Evolutionary conservation across 345 rosid genomes (phyloP).

Genomic region (Pugionium dolabratum): DNA sequence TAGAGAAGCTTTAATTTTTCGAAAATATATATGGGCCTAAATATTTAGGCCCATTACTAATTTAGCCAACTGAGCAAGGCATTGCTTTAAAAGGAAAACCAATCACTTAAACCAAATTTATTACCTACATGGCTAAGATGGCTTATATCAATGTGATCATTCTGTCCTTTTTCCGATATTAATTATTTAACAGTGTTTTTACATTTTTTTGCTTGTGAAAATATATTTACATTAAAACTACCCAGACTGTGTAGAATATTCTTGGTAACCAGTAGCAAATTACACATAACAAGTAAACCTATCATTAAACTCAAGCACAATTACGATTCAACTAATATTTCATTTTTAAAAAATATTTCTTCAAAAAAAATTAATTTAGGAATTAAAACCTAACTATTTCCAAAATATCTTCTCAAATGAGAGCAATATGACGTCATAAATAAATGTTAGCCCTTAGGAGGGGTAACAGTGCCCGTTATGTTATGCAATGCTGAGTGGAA

Average conservation of each 20-base stretch:
- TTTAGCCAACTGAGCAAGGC: slow-evolving; percentile 19
- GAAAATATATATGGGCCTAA: neutral
- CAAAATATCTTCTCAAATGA: neutral
- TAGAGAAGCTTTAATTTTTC: too few relatives aligned
- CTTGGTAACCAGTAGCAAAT: neutral
- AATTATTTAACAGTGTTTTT: neutral
- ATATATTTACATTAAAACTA: neutral
- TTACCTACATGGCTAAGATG: neutral
- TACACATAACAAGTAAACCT: neutral
- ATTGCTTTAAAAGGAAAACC: slow-evolving; percentile 2
- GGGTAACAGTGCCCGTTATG: slow-evolving; percentile 2
- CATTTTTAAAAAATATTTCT: neutral
- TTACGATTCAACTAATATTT: neutral
- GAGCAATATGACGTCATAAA: neutral
- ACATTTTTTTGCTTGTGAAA: neutral
- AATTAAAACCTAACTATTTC: neutral
- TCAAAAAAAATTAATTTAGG: neutral
- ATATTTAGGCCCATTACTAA: neutral
- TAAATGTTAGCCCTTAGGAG: neutral
- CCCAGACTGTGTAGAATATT: neutral
- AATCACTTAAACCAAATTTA: slow-evolving; percentile 3
- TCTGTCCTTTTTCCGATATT: neutral
- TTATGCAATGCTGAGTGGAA: neutral
- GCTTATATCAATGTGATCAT: neutral
- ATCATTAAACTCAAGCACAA: neutral